These are phyloP conservation scores for Penicillium capsulatum DNA, from an alignment of 2,329 filamentous ascomycete species.

Conservation along the genomic window DNA sequence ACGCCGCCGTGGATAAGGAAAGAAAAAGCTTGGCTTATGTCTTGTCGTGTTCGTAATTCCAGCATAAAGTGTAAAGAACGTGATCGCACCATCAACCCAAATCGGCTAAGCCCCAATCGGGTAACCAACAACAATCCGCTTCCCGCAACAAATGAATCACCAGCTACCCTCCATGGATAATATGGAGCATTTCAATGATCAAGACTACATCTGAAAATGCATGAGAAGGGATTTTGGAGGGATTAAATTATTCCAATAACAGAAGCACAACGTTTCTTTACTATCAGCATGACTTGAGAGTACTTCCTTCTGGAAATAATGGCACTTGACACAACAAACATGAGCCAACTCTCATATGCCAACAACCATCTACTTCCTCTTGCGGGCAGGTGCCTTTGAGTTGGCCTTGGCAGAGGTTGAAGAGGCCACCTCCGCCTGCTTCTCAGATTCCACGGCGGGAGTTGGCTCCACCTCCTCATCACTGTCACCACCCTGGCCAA, in stretches of 20 bases:
- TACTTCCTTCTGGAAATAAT: too few relatives aligned
- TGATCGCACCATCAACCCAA: slow-evolving; percentile 11
- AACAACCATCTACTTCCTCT: slow-evolving; percentile 25
- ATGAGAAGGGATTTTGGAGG: too few relatives aligned
- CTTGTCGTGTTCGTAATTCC: not conserved
- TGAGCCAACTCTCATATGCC: not conserved
- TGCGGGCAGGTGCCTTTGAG: slow-evolving; percentile 29
- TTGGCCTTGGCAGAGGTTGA: slow-evolving; percentile 30
- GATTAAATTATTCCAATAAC: not conserved
- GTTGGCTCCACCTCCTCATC: slow-evolving; percentile 53
- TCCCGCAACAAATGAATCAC: too few relatives aligned
- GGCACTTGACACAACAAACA: too few relatives aligned
- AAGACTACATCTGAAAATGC: too few relatives aligned
- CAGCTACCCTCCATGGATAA: too few relatives aligned
- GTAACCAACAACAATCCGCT: slow-evolving; percentile 22
- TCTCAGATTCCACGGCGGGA: slow-evolving; percentile 11
- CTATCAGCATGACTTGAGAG: too few relatives aligned
- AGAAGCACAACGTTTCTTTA: too few relatives aligned
- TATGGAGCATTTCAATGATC: too few relatives aligned
- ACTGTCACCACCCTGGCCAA: slow-evolving; percentile 95
- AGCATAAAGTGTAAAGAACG: slow-evolving; percentile 13
- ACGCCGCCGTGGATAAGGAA: too few relatives aligned
- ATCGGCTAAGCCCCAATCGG: slow-evolving; percentile 19
- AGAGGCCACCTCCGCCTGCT: slow-evolving; percentile 17
- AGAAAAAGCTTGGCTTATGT: not conserved